Evolutionary conservation across 257 asterid species (phyloP).

Genomic region (Nyctanthes arbortristis): DNA sequence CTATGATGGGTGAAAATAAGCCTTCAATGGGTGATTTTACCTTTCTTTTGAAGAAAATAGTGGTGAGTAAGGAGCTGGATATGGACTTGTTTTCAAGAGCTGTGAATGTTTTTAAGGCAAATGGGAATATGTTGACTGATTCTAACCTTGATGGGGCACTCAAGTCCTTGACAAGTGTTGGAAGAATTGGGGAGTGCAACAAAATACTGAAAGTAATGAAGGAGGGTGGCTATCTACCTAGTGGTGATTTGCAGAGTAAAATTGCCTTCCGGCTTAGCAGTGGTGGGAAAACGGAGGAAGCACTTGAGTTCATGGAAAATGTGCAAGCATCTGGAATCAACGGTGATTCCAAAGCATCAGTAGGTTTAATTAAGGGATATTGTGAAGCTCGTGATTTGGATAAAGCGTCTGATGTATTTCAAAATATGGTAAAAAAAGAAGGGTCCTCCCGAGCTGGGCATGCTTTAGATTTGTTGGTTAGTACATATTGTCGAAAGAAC

Average conservation of each 20-base stretch:
- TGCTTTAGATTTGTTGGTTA: conserved; percentile 51
- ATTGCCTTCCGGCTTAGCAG: conserved; percentile 62
- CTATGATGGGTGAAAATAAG: conserved; percentile 58
- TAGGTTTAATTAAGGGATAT: conserved; percentile 64
- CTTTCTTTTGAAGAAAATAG: conserved; percentile 75
- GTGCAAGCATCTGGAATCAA: conserved; percentile 25
- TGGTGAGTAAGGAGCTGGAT: conserved; percentile 67
- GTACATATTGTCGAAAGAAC: conserved; percentile 53
- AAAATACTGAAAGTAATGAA: conserved; percentile 54
- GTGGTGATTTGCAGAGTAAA: conserved; percentile 37
- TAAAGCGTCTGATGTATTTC: conserved; percentile 51
- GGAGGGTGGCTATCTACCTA: conserved; percentile 57
- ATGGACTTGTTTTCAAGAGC: conserved; percentile 58
- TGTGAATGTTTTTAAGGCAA: conserved; percentile 51
- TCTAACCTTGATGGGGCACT: conserved; percentile 52
- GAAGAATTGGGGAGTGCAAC: conserved; percentile 60
- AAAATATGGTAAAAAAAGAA: conserved; percentile 52
- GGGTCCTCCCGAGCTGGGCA: conserved; percentile 42
- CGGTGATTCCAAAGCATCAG: conserved; percentile 45
- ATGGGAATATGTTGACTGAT: conserved; percentile 54
- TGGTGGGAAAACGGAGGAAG: conserved; percentile 43
- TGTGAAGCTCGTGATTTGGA: conserved; percentile 56
- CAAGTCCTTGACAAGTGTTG: conserved; percentile 77
- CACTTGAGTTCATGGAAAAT: conserved; percentile 42
- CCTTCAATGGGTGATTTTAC: conserved; percentile 68